These are phyloP conservation scores for Syzygium malaccense DNA, from an alignment of 441 rosid species.

Conservation along the genomic window DNA sequence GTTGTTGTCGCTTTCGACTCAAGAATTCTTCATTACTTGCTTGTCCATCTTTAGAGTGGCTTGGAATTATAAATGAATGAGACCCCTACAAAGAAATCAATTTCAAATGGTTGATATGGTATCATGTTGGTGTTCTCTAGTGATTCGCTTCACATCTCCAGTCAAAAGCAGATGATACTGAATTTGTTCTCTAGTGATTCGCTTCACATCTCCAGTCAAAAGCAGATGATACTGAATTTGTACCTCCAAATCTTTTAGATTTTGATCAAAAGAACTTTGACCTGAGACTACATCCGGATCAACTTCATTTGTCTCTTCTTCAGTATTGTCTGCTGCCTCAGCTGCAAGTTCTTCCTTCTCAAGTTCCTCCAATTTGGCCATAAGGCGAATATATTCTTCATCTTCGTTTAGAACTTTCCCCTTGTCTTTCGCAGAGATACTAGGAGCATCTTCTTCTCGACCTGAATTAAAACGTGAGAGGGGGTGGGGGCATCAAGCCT, in stretches of 20 bases:
- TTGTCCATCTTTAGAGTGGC: slow-evolving; percentile 16
- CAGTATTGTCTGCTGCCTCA: slow-evolving; percentile 25
- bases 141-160: slow-evolving; percentile 2
- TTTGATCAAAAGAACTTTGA: slow-evolving; percentile 6
- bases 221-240: not conserved
- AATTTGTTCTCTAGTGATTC: slow-evolving; percentile 1
- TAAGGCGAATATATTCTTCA: slow-evolving; percentile 60
- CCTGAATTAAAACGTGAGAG: slow-evolving; percentile 11
- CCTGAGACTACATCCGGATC: slow-evolving; percentile 4
- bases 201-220: not conserved
- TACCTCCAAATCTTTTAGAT: slow-evolving; percentile 33
- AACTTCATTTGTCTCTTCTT: slow-evolving; percentile 14
- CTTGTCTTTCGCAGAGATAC: slow-evolving; percentile 17
- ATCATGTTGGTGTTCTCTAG: not conserved
- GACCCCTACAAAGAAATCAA: not conserved
- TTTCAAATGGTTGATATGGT: not conserved
- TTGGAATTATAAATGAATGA: not conserved
- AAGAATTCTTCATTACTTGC: slow-evolving; percentile 19
- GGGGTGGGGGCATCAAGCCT: not conserved
- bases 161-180: not conserved
- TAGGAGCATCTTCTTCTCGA: slow-evolving; percentile 12
- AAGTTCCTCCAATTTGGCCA: slow-evolving; percentile 82
- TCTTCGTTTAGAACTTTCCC: slow-evolving; percentile 33
- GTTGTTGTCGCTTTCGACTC: slow-evolving; percentile 16
- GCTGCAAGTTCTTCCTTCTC: slow-evolving; percentile 68